Evolutionary conservation across 106 monocot genomes (phyloP), one percentile per base, ranked within the genome.

Genomic region (Amphibolis antarctica): DNA sequence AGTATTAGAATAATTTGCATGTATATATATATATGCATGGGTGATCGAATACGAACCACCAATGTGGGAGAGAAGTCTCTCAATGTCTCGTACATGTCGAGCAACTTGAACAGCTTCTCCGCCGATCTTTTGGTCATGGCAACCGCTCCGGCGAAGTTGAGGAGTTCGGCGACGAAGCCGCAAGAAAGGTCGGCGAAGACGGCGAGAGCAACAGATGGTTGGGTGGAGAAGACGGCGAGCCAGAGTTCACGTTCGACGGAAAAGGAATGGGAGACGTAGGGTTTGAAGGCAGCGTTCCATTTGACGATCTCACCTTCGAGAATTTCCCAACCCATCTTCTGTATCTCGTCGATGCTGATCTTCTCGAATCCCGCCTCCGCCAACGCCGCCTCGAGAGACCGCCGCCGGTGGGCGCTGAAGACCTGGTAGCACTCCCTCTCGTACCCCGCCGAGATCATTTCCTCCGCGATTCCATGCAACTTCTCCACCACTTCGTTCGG

Each of bases 271-370:
- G 52, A 30, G 44, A 71, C 9, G 42, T 61, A 19, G 12, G 71
- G 53, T 46, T 26, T 58, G 71, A 66, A 75, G n/a, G 67, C 62
- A 47, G 54, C 57, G 53, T 42, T 62, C 80, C 80, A 80, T 20
- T 47, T 67, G 1, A 44, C 42, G 55, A 80, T 76, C 55, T 70
- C 66, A 14, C 66, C 20, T 55, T 80, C 75, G 25, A 80, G 63
- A 4, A 31, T 10, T 7, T 75, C 80, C 80, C 80, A 76, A 6
- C 57, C 0, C 80, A 80, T 80, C 60, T 52, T 68, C 47, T 81
- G 85, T 36, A 86, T 66, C 50, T 86, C 85, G 28, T 86, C 85
- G 53, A 86, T 81, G 73, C 81, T 71, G 15, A 73, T 64, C 58
- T 73, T 78, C 65, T 86, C 85, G 53, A 76, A 76, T 20, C 85